Evolutionary conservation across 768 basidiomycete species (phyloP).

Genomic region (Heimioporus sp.): DNA sequence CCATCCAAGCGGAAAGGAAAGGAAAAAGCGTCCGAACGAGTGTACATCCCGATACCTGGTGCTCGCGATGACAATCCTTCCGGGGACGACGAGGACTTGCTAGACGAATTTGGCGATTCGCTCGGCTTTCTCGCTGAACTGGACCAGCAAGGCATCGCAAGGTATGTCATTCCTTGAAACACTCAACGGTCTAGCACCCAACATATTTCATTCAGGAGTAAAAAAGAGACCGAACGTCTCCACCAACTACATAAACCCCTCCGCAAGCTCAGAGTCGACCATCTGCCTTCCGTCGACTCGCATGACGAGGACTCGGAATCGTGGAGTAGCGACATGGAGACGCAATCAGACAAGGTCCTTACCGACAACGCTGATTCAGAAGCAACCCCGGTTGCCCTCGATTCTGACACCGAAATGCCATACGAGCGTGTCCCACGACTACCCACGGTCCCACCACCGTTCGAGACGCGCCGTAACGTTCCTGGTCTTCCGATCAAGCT

Average conservation of each 20-base stretch:
- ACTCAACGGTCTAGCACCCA: not conserved
- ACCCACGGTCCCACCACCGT: conserved; percentile 44
- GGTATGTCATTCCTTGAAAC: conserved; percentile 43
- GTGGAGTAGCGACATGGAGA: conserved; percentile 47
- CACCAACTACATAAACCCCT: conserved; percentile 64
- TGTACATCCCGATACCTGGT: conserved; percentile 60
- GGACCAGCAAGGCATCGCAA: conserved; percentile 77
- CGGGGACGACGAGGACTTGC: conserved; percentile 67
- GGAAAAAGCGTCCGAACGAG: conserved; percentile 58
- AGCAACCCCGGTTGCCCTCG: conserved; percentile 12
- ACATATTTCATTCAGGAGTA: conserved; percentile 55
- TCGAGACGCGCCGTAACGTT: conserved; percentile 48
- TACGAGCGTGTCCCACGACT: conserved; percentile 67
- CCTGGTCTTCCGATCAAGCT: conserved; percentile 85
- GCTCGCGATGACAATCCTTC: conserved; percentile 44
- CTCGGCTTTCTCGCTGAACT: conserved; percentile 66
- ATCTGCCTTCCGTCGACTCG: conserved; percentile 69
- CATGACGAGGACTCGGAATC: conserved; percentile 56
- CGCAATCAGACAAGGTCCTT: conserved; percentile 8
- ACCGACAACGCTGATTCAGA: conserved; percentile 11
- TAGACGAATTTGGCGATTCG: conserved; percentile 62
- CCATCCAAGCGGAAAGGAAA: conserved; percentile 49
- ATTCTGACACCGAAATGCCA: conserved; percentile 68
- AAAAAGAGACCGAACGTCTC: conserved; percentile 75
- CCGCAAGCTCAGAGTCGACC: conserved; percentile 44